Evolutionary conservation across 371 early-diverging fungal genomes (phyloP).

Genomic region (Lichtheimia ornata): DNA sequence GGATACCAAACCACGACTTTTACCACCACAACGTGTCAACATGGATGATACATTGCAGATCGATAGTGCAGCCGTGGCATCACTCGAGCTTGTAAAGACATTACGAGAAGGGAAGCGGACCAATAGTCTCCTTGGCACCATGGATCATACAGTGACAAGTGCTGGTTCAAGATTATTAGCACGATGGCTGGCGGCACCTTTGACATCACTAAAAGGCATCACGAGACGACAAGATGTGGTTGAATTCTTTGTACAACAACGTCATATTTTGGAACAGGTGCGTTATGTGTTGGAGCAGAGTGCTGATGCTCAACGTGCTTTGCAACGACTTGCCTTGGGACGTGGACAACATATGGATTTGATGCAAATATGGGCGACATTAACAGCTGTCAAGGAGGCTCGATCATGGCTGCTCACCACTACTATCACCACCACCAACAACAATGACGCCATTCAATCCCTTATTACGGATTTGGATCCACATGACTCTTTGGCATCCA

Average conservation of each 20-base stretch:
- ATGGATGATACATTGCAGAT: constrained; percentile 54
- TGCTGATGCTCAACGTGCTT: constrained; percentile 71
- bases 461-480: constrained; percentile 30
- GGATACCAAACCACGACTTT: constrained; percentile 45
- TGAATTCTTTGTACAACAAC: constrained; percentile 58
- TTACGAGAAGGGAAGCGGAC: constrained; percentile 46
- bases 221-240: constrained; percentile 69
- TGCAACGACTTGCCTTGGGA: constrained; percentile 70
- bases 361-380: constrained; percentile 58
- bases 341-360: constrained; percentile 69
- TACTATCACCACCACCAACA: neutral
- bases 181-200: constrained; percentile 69
- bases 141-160: constrained; percentile 80
- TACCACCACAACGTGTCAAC: constrained; percentile 48
- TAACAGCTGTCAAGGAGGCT: constrained; percentile 40
- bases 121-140: constrained; percentile 67
- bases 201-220: constrained; percentile 58
- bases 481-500: constrained; percentile 26
- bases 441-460: constrained; percentile 8
- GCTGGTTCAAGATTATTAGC: constrained; percentile 79
- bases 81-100: constrained; percentile 58
- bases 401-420: neutral
- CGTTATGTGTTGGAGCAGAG: constrained; percentile 51
- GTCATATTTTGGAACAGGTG: constrained; percentile 53
- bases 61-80: constrained; percentile 61